Percentiles rank a stretch among this genome's conserved stretches.
phyloP scores from a whole-genome alignment of 306 rosid species.

The Lathyrus tuberosus region DNA sequence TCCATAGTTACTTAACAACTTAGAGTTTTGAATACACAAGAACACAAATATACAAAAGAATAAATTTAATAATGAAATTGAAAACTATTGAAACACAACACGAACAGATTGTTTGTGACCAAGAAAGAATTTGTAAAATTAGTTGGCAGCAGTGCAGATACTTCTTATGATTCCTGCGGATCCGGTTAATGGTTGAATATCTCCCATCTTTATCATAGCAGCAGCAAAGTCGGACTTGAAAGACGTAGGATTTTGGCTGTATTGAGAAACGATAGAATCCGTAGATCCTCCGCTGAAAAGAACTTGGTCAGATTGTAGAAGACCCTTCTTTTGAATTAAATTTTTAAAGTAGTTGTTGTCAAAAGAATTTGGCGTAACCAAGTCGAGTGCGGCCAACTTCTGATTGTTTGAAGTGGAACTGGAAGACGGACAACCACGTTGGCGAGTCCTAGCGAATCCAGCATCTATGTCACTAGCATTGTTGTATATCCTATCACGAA shows the following conservation, averaged over 20 bases:
- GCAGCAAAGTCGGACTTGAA: conserved; percentile 46
- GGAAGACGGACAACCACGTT: too few species aligned
- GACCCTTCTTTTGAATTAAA: conserved; percentile 61
- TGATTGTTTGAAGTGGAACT: conserved; percentile 19
- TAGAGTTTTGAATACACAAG: too few species aligned
- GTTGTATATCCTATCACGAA: too few species aligned
- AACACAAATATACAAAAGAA: too few species aligned
- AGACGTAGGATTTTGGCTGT: conserved; percentile 40
- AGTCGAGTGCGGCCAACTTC: conserved; percentile 56
- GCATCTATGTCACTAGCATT: too few species aligned
- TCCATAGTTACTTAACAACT: too few species aligned
- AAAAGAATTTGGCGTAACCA: conserved; percentile 64
- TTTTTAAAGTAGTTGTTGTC: conserved; percentile 63
- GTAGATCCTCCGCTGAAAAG: conserved; percentile 44
- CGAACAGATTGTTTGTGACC: neutral
- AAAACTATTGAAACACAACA: too few species aligned
- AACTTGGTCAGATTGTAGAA: conserved; percentile 56
- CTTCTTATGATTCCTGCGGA: conserved; percentile 40
- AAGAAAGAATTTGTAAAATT: neutral
- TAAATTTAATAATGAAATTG: too few species aligned
- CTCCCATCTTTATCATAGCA: conserved; percentile 54
- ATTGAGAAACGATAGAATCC: conserved; percentile 32
- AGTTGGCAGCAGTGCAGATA: conserved; percentile 39
- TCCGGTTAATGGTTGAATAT: conserved; percentile 32
- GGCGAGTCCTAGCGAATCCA: too few species aligned